Evolutionary conservation across 495 filamentous ascomycete species (phyloP), one percentile per base, ranked within the genome.

Genomic region (Xylaria grammica): DNA sequence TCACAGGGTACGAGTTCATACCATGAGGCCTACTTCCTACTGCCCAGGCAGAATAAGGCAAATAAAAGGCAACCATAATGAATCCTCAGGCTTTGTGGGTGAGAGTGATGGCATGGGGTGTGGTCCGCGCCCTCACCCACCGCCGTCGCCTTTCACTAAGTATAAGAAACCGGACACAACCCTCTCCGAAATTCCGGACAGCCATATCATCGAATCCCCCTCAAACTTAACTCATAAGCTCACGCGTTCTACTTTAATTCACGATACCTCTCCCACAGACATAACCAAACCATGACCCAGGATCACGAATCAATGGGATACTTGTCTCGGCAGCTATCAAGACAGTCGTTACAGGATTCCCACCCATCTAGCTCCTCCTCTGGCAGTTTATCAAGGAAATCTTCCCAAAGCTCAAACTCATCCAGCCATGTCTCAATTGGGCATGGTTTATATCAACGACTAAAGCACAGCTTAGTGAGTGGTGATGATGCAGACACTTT

Each of bases 181-280:
- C 34, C 34, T 36, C 34, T 11, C 34, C 34, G 34, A 11, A 36
- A 5, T 36, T 36, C 34, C 11, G 34, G 34, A 11, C 34, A 36
- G 6, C 5, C 34, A 5, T 36, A 36, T 11, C 34, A 75, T 1
- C 77, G n/a, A n/a, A n/a, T n/a, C n/a, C n/a, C n/a, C n/a, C n/a
- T n/a, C n/a, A n/a, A n/a, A n/a, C n/a, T n/a, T n/a, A n/a, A n/a
- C n/a, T n/a, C n/a, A n/a, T n/a, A n/a, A n/a, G n/a, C n/a, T n/a
- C n/a, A n/a, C n/a, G n/a, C n/a, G n/a, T n/a, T n/a, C 40, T 15
- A 3, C 40, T 10, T 17, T 15, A 42, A 42, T 15, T 9, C 13
- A 42, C 40, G 13, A 11, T 36, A 4, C 8, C 17, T 11, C 40
- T 42, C 40, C 40, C 40, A n/a, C n/a, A n/a, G n/a, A n/a, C n/a